phyloP scores from a whole-genome alignment of 257 asterid species.

The Eucommia ulmoides region DNA sequence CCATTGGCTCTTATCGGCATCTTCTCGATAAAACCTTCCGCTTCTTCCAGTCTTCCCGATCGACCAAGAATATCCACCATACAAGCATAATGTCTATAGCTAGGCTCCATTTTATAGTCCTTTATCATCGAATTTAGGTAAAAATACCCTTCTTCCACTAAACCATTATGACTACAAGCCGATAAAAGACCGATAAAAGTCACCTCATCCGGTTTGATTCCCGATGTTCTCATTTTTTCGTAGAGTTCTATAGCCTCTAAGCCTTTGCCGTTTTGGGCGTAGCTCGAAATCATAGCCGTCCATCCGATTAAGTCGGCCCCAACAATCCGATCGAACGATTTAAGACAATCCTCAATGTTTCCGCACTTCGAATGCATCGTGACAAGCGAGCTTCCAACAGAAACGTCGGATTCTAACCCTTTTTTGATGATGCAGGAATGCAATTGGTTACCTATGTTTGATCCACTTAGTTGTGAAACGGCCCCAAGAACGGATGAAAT shows the following conservation, averaged over 20 bases:
- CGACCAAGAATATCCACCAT: constrained; percentile 84
- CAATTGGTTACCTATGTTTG: constrained; percentile 31
- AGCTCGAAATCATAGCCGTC: constrained; percentile 64
- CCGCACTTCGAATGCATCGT: constrained; percentile 68
- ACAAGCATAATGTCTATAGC: constrained; percentile 52
- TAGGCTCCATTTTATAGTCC: constrained; percentile 55
- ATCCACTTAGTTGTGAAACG: constrained; percentile 21
- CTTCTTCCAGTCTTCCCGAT: constrained; percentile 64
- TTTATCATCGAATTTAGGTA: constrained; percentile 54
- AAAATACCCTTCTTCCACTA: constrained; percentile 60
- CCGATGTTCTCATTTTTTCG: constrained; percentile 50
- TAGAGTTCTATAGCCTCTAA: constrained; percentile 44
- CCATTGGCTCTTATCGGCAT: constrained; percentile 50
- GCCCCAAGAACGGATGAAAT: constrained; percentile 44
- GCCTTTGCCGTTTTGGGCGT: constrained; percentile 65
- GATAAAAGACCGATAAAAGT: constrained; percentile 52
- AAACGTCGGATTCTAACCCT: constrained; percentile 45
- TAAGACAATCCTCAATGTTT: constrained; percentile 33
- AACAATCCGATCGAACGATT: constrained; percentile 33
- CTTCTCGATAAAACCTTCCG: constrained; percentile 38
- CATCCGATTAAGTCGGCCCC: constrained; percentile 47
- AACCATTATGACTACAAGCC: constrained; percentile 73
- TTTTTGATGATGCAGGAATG: constrained; percentile 39
- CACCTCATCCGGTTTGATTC: constrained; percentile 44
- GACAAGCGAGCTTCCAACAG: constrained; percentile 54